Evolutionary conservation across 176 grass and related monocot genomes (phyloP), one percentile per base, ranked within the genome.

Genomic region (Otatea glauca): DNA sequence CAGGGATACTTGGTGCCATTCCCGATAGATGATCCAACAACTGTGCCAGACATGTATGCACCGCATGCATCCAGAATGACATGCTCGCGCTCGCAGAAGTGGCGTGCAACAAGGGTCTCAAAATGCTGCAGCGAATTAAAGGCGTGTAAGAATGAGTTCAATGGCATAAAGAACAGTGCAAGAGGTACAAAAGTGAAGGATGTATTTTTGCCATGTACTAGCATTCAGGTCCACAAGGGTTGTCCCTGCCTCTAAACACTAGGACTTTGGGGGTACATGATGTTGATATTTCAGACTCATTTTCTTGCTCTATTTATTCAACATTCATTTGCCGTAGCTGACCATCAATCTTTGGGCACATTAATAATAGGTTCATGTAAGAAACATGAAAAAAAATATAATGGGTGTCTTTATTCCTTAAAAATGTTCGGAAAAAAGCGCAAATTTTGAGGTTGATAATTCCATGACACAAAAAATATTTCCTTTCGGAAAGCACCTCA

Each of bases 121-220:
- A 94, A 94, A 79, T 94, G 82, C 93, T 94, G 80, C 75, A 86
- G 41, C 24, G 59, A 38, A 53, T 6, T 20, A 55, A 86, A 68
- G 35, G 24, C 4, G 9, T 74, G 62, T 56, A 75, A 82, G 67
- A 79, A 65, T 47, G 11, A 35, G 51, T 44, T 68, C 13, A 50
- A 9, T 20, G 23, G 20, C 58, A 83, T 24, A n/a, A 75, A 74
- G 58, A 65, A 74, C 13, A 39, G 20, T 5, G 21, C 60, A 84
- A 21, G 45, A 25, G 5, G 13, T 75, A 6, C 41, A 65, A 47
- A 74, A 25, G 56, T 25, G 2, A 83, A 83, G 29, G 58, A 17
- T 51, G 41, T 32, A 37, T 61, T 72, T 78, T 65, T 78, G 59
- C 9, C 18, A 48, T 78, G 76, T 64, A 42, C 9, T 63, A 63